Evolutionary conservation across 805 yeast genomes (phyloP).

Genomic region (Metschnikowia koreensis): DNA sequence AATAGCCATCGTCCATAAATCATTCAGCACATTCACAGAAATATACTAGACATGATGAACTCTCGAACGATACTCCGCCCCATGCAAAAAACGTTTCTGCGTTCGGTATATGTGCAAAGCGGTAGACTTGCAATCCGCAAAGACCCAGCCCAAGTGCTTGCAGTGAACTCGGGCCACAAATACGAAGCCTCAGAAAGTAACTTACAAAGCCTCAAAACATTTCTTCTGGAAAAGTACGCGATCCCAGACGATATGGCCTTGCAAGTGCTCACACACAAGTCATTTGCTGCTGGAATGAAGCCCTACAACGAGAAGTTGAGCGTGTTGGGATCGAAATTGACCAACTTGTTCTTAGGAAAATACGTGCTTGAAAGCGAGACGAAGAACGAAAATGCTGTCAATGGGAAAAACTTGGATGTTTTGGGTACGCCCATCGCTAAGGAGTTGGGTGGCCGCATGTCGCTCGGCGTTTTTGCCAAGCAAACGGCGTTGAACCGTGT

Average conservation of each 20-base stretch:
- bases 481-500: conserved; percentile 46
- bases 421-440: conserved; percentile 58
- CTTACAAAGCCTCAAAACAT: conserved; percentile 46
- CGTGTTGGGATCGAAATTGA: conserved; percentile 63
- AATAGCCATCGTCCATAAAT: background rate
- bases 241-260: conserved; percentile 62
- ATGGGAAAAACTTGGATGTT: conserved; percentile 53
- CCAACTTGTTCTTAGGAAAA: conserved; percentile 50
- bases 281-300: conserved; percentile 86
- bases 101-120: conserved; percentile 45
- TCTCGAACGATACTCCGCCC: conserved; percentile 9
- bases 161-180: conserved; percentile 32
- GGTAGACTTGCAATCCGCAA: conserved; percentile 64
- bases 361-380: conserved; percentile 33
- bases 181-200: conserved; percentile 55
- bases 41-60: background rate
- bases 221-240: conserved; percentile 46
- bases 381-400: conserved; percentile 37
- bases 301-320: conserved; percentile 88
- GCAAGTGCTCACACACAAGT: conserved; percentile 89
- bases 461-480: conserved; percentile 53
- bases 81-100: conserved; percentile 13
- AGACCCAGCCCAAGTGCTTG: conserved; percentile 56
- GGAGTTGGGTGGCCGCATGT: conserved; percentile 48
- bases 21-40: background rate